phyloP scores from a whole-genome alignment of 352 stramenopile genomes.

The Pelagophyceae sp. region DNA sequence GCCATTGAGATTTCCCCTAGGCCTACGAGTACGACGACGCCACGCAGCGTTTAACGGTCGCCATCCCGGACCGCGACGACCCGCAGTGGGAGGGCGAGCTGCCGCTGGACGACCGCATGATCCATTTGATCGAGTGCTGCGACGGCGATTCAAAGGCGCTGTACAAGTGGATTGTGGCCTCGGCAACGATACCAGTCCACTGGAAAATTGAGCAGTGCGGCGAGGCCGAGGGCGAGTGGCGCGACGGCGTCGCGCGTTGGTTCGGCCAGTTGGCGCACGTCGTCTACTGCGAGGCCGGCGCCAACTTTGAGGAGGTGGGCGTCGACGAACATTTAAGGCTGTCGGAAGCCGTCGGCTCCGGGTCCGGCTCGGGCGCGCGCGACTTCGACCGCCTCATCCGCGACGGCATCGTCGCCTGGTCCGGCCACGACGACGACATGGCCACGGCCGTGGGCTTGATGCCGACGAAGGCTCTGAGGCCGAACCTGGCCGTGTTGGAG shows the following conservation, averaged over 20 bases:
- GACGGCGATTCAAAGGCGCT: background rate
- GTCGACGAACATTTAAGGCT: constrained; percentile 16
- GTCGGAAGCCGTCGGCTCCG: background rate
- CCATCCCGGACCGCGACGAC: constrained; percentile 16
- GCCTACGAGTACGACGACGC: constrained; percentile 6
- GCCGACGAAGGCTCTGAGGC: background rate
- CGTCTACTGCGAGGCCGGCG: background rate
- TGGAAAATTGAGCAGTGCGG: background rate
- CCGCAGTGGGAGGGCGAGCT: constrained; percentile 11
- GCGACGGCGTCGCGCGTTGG: background rate
- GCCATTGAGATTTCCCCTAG: too few relatives aligned
- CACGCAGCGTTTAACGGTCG: background rate
- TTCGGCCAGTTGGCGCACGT: constrained; percentile 3
- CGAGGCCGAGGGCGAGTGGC: background rate
- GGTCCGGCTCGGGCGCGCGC: too few relatives aligned
- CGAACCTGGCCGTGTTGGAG: background rate
- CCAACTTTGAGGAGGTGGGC: background rate
- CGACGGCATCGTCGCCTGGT: background rate
- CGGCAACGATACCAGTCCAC: background rate
- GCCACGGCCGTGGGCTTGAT: background rate
- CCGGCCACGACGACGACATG: background rate
- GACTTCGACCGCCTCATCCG: constrained; percentile 3
- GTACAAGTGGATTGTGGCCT: background rate
- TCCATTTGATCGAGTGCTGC: constrained; percentile 20
- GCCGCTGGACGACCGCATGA: background rate